Base-by-base conservation (phyloP, 2,329 filamentous ascomycete species). In the Botrytis byssoidea region DNA sequence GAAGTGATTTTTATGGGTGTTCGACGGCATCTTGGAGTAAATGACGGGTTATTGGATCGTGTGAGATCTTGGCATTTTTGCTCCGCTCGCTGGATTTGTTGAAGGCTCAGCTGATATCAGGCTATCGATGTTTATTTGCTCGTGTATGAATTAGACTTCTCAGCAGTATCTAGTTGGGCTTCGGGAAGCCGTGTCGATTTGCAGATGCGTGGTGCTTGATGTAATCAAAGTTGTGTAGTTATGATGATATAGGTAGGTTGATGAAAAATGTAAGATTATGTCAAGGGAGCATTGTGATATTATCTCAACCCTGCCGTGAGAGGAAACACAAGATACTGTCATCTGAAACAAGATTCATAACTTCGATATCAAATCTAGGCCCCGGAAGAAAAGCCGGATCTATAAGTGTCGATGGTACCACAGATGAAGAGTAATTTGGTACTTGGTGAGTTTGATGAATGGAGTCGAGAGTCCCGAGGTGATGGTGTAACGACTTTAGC, bases 141-240 rank as follows among this genome's bases (percentile, higher is more conserved):
- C 14, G 1, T 29, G 25, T 55, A 18, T 16, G 12, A 8, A 3
- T 14, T 5, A 16, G 40, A 14, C 40, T 42, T 57, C 51, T 29
- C 1, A 2, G 0, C 7, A 18, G 14, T 9, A 1, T 18, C 8
- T 14, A 29, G 3, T 2, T 6, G 7, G 51, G 25, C 14, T n/a
- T 29, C 14, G 18, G 6, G n/a, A 3, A 55, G n/a, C 51, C n/a
- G 8, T 57, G n/a, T 29, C 6, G 7, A 4, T 57, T 9, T 4
- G n/a, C 0, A n/a, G 51, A 18, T 29, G n/a, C 16, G n/a, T 57
- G 3, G 29, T 57, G 51, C 51, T 29, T 18, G n/a, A 18, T 9
- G 16, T 32, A 29, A 9, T 3, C 6, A 55, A 18, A 29, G 25
- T 6, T 16, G 14, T 16, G 12, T 3, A 18, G 51, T 18, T 6